Evolutionary conservation across 345 rosid genomes (phyloP), one percentile per base, ranked within the genome.

Genomic region (Alliaria petiolata): DNA sequence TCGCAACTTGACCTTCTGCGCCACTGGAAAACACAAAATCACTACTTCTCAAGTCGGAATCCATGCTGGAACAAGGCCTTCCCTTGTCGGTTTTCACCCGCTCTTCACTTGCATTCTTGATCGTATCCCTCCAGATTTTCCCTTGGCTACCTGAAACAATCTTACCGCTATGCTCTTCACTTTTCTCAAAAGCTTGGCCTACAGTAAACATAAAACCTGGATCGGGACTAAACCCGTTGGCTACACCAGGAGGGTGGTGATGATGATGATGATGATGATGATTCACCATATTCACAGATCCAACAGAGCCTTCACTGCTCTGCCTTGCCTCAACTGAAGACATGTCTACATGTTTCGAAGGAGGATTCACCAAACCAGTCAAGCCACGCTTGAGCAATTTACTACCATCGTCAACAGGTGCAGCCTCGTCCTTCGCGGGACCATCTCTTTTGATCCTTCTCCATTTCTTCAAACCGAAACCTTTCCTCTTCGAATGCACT

Each of bases 391-490:
- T 95, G 82, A 87, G 76, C 54, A 76, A 54, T 71, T 89, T 91
- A 79, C 86, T 52, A 56, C 64, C 76, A 47, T 76, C 76, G 62
- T 69, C 95, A 40, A 50, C 53, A 59, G 69, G 57, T 9, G 76
- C 42, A 56, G 74, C 67, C 65, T 61, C 76, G 64, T 89, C 95
- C 79, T 84, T 86, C 40, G 77, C 54, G 1, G 65, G 79, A 70
- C 73, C 50, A 66, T 84, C 88, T 79, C 99, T 83, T 80, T 79
- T 89, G 65, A 91, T 85, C 49, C 99, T 81, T 83, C 89, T 83
- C 99, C 99, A 95, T 79, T 89, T 95, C 89, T 81, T 95, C 83
- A 95, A 76, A 5, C 99, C 96, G 26, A 69, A 85, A 16, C 99
- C 97, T 83, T 85, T 95, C 6, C 74, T 56, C 0, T 61, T 53